Evolutionary conservation across 2,329 filamentous ascomycete genomes (phyloP).

Genomic region (Ophiostoma ulmi): DNA sequence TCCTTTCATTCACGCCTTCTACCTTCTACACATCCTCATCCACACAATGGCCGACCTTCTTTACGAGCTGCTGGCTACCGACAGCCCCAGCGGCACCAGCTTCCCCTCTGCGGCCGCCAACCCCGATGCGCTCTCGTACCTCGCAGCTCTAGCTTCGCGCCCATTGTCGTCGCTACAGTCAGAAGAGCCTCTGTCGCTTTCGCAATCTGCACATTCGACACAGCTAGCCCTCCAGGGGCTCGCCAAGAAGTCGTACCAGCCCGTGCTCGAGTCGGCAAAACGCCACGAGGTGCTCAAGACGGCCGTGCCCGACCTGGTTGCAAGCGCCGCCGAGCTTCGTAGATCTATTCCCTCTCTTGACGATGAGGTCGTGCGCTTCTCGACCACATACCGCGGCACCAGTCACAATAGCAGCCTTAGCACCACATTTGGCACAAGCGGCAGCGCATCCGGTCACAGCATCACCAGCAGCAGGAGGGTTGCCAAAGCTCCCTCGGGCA

Average conservation of each 20-base stretch:
- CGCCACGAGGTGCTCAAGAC: constrained; percentile 67
- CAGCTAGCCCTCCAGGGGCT: constrained; percentile 79
- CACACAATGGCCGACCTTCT: constrained; percentile 62
- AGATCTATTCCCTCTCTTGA: constrained; percentile 74
- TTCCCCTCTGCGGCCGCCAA: constrained; percentile 39
- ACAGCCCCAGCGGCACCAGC: constrained; percentile 29
- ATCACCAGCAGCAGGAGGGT: constrained; percentile 46
- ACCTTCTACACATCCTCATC: background rate
- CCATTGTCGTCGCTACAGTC: constrained; percentile 66
- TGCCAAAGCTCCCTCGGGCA: background rate
- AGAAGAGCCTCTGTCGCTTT: constrained; percentile 72
- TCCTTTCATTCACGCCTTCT: no score
- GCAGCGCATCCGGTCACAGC: background rate
- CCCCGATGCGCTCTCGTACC: constrained; percentile 60
- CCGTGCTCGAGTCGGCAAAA: constrained; percentile 73
- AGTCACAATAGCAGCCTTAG: constrained; percentile 31
- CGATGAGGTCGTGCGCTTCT: constrained; percentile 71
- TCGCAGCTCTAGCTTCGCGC: constrained; percentile 71
- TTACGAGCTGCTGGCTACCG: constrained; percentile 60
- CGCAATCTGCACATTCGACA: constrained; percentile 73
- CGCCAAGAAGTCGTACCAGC: constrained; percentile 81
- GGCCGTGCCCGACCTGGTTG: constrained; percentile 66
- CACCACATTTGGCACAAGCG: background rate
- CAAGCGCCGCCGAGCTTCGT: constrained; percentile 61
- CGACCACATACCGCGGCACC: constrained; percentile 69